Percentiles rank a stretch among this genome's conserved stretches.
Conservation (phyloP, 1,139 yeast genomes). For the Magnusiomyces paraingens region DNA sequence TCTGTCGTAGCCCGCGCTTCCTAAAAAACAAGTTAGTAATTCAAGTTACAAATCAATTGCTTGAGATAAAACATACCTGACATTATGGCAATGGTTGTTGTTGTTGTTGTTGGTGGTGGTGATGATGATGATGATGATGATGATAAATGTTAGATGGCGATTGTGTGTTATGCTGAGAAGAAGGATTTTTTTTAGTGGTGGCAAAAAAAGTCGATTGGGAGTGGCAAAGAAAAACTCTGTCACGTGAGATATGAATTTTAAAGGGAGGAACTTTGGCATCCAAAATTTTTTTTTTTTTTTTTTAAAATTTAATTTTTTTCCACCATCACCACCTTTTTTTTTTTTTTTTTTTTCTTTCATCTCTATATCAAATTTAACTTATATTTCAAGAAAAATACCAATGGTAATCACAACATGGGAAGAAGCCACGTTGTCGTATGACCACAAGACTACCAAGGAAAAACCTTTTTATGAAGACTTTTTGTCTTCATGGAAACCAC, state of each 20-base stretch:
- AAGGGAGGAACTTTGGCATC: neutral
- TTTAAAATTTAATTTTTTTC: neutral
- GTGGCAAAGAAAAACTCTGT: neutral
- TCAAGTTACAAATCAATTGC: conserved; percentile 1
- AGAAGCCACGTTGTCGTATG: conserved; percentile 32
- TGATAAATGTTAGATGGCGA: neutral
- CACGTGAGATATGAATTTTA: no score
- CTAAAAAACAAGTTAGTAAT: conserved; percentile 10
- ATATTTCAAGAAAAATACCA: neutral
- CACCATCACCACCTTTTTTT: neutral
- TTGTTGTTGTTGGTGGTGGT: no score
- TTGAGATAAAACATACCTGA: conserved; percentile 11
- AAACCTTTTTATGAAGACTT: conserved; percentile 52
- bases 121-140: no score
- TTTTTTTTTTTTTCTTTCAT: no score
- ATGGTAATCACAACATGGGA: conserved; percentile 30
- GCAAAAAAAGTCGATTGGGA: neutral
- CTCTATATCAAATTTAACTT: no score
- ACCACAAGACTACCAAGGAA: conserved; percentile 49
- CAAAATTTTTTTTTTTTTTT: neutral
- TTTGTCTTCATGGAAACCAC: conserved; percentile 26
- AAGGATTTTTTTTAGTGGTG: conserved; percentile 8
- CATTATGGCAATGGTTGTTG: conserved; percentile 7
- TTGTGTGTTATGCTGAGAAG: neutral
- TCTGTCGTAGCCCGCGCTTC: conserved; percentile 83